Percentiles rank a stretch among this genome's conserved stretches.
phyloP scores from a whole-genome alignment of 2,329 filamentous ascomycete species.

The Helminthosporium solani region DNA sequence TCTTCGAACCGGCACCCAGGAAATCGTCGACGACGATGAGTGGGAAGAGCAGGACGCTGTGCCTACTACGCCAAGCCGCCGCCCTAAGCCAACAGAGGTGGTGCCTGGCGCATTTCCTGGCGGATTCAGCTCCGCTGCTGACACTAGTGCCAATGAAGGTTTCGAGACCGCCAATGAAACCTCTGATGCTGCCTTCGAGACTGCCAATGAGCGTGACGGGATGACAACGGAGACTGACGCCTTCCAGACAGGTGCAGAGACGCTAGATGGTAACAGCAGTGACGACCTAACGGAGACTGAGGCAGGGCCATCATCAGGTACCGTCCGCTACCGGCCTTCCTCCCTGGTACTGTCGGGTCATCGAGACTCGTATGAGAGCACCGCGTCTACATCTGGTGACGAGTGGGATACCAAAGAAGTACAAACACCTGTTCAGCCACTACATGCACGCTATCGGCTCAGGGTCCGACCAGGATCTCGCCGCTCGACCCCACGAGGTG shows the following conservation, averaged over 20 bases:
- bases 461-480: slow-evolving; percentile 64
- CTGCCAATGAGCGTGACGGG: slow-evolving; percentile 70
- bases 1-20: slow-evolving; percentile 69
- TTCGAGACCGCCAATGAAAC: slow-evolving; percentile 81
- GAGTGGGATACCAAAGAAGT: slow-evolving; percentile 66
- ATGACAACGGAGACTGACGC: slow-evolving; percentile 83
- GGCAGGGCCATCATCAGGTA: slow-evolving; percentile 41
- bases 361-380: slow-evolving; percentile 76
- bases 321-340: slow-evolving; percentile 41
- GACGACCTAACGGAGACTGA: slow-evolving; percentile 89
- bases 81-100: slow-evolving; percentile 23
- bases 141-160: slow-evolving; percentile 57
- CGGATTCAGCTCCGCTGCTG: slow-evolving; percentile 38
- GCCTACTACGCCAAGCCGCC: slow-evolving; percentile 57
- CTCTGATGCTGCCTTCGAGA: slow-evolving; percentile 65
- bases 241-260: slow-evolving; percentile 90
- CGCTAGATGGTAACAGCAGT: slow-evolving; percentile 66
- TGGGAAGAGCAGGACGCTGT: slow-evolving; percentile 79
- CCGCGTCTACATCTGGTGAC: slow-evolving; percentile 80
- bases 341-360: slow-evolving; percentile 53
- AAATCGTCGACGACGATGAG: slow-evolving; percentile 79
- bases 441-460: slow-evolving; percentile 69
- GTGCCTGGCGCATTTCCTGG: slow-evolving; percentile 34
- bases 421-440: slow-evolving; percentile 63
- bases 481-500: slow-evolving; percentile 57